A percentile compares a stretch with the other conserved stretches of the same genome.
Evolutionary conservation across 495 filamentous ascomycete genomes (phyloP).

Genomic region (Acidomyces sp.): DNA sequence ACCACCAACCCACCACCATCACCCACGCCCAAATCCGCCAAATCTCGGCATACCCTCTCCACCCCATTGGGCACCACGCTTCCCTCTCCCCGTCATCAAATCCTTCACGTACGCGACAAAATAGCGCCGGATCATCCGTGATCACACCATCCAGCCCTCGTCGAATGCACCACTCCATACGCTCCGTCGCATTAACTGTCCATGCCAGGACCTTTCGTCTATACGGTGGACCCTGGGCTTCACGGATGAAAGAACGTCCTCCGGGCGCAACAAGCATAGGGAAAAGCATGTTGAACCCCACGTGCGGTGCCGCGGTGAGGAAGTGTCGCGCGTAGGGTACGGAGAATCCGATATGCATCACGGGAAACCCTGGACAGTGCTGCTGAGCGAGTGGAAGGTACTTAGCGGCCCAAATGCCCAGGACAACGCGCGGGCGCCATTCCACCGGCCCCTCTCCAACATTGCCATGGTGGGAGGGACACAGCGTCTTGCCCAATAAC

Average conservation of each 20-base stretch:
- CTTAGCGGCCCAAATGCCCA: constrained; percentile 67
- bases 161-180: constrained; percentile 61
- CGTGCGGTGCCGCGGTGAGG: constrained; percentile 42
- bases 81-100: constrained; percentile 18
- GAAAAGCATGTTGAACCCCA: constrained; percentile 65
- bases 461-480: no score
- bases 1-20: constrained; percentile 12
- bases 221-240: constrained; percentile 35
- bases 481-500: constrained; percentile 48
- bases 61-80: constrained; percentile 2
- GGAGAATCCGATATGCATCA: constrained; percentile 63
- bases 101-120: constrained; percentile 32
- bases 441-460: no score
- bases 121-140: constrained; percentile 43
- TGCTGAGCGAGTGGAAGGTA: constrained; percentile 46
- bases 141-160: constrained; percentile 43
- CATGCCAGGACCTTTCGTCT: constrained; percentile 55
- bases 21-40: constrained; percentile 21
- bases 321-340: constrained; percentile 56
- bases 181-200: constrained; percentile 66
- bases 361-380: constrained; percentile 52
- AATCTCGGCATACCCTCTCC: constrained; percentile 18
- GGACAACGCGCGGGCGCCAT: constrained; percentile 59
- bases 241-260: constrained; percentile 50
- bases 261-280: constrained; percentile 48